A percentile compares a stretch with the other conserved stretches of the same genome.
Evolutionary conservation across 2,329 filamentous ascomycete genomes (phyloP).

Genomic region (Aureobasidium subglaciale): DNA sequence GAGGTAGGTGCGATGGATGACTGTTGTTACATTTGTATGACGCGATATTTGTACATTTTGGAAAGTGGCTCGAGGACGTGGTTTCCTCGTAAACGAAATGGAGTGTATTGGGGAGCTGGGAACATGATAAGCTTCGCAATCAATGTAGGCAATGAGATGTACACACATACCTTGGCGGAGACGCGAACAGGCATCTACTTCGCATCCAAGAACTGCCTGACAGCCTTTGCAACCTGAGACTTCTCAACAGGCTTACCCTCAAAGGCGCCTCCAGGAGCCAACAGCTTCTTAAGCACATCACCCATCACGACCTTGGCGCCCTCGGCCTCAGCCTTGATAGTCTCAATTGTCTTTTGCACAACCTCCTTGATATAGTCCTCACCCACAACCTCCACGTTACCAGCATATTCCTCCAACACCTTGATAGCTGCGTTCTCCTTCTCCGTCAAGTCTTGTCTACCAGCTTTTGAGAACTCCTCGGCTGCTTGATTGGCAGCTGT

Average conservation of each 20-base stretch:
- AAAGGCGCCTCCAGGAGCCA: slow-evolving; percentile 44
- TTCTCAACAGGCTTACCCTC: slow-evolving; percentile 60
- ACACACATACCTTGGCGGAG: neutral
- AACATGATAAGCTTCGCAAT: neutral
- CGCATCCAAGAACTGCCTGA: slow-evolving; percentile 38
- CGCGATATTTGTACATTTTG: neutral
- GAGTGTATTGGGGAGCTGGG: neutral
- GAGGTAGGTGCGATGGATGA: neutral
- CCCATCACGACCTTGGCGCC: slow-evolving; percentile 49
- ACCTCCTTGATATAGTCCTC: slow-evolving; percentile 52
- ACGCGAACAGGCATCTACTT: neutral
- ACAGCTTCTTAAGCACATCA: slow-evolving; percentile 56
- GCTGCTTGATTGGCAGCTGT: slow-evolving; percentile 52
- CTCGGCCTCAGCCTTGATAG: slow-evolving; percentile 38
- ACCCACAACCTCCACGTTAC: slow-evolving; percentile 50
- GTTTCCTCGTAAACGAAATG: neutral
- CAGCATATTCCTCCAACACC: slow-evolving; percentile 60
- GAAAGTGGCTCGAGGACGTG: neutral
- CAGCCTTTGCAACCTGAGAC: slow-evolving; percentile 52
- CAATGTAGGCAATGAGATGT: neutral
- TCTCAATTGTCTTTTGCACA: slow-evolving; percentile 47
- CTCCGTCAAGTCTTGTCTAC: slow-evolving; percentile 60
- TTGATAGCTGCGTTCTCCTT: slow-evolving; percentile 61
- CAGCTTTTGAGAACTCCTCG: slow-evolving; percentile 56
- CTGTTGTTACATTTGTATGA: slow-evolving; percentile 4